phyloP scores from a whole-genome alignment of 1,139 yeast genomes.

The Sugiyamaella pinicola region DNA sequence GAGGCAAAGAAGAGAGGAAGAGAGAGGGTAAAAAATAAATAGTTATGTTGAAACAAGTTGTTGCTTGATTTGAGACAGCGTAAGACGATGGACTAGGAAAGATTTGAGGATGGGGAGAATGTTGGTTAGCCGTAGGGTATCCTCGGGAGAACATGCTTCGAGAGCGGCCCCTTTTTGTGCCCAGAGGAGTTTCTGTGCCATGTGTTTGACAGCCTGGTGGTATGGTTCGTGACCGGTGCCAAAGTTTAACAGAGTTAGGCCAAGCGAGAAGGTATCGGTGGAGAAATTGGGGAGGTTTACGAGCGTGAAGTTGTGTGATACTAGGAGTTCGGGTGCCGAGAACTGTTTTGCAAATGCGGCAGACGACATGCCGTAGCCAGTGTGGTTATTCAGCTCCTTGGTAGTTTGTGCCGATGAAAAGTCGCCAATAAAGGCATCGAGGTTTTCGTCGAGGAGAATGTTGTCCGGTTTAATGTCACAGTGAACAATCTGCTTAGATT shows the following conservation, averaged over 20 bases:
- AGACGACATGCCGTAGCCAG: slow-evolving; percentile 15
- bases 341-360: slow-evolving; percentile 30
- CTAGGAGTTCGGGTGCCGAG: slow-evolving; percentile 34
- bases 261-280: slow-evolving; percentile 32
- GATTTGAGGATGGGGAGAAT: slow-evolving; percentile 24
- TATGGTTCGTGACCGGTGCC: slow-evolving; percentile 35
- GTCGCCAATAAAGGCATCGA: slow-evolving; percentile 29
- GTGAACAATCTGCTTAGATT: slow-evolving; percentile 59
- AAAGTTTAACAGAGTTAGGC: slow-evolving; percentile 30
- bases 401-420: slow-evolving; percentile 31
- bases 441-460: slow-evolving; percentile 60
- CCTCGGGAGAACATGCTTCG: slow-evolving; percentile 29
- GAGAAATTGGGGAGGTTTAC: slow-evolving; percentile 25
- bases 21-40: too few relatives aligned
- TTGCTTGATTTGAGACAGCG: background rate
- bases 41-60: too few relatives aligned
- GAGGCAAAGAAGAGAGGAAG: too few relatives aligned
- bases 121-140: slow-evolving; percentile 21
- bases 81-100: slow-evolving; percentile 19
- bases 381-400: background rate
- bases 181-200: slow-evolving; percentile 34
- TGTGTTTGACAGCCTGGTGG: slow-evolving; percentile 29
- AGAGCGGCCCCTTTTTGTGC: slow-evolving; percentile 32
- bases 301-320: slow-evolving; percentile 2
- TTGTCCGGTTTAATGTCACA: slow-evolving; percentile 92